phyloP scores from a whole-genome alignment of 345 rosid genomes.

The Boechera retrofracta region DNA sequence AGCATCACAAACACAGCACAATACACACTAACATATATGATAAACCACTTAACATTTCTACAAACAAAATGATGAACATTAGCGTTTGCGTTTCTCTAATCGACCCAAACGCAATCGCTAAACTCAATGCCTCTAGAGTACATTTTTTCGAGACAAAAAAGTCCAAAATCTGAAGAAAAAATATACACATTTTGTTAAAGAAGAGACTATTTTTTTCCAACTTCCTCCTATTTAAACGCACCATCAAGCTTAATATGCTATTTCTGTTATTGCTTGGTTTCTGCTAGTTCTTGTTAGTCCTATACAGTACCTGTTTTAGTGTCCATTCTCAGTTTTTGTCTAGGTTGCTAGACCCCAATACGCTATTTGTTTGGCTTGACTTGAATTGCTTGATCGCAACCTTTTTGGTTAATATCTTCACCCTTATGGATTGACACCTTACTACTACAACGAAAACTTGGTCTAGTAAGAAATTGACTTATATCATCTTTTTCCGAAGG shows the following conservation, averaged over 20 bases:
- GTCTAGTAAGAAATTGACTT: too few relatives aligned
- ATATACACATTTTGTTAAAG: constrained; percentile 21
- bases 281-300: too few relatives aligned
- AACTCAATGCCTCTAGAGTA: not conserved
- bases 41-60: constrained; percentile 1
- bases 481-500: too few relatives aligned
- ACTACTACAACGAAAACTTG: too few relatives aligned
- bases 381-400: too few relatives aligned
- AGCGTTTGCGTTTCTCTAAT: constrained; percentile 9
- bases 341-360: too few relatives aligned
- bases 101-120: constrained; percentile 5
- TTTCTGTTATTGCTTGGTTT: too few relatives aligned
- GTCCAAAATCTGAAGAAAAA: constrained; percentile 7
- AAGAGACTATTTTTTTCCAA: not conserved
- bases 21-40: not conserved
- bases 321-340: too few relatives aligned
- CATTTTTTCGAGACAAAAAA: not conserved
- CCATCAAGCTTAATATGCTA: constrained; percentile 20
- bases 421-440: too few relatives aligned
- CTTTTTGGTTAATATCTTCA: too few relatives aligned
- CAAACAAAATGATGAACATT: not conserved
- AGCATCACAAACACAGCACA: not conserved
- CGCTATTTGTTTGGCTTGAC: too few relatives aligned
- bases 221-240: not conserved
- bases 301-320: too few relatives aligned